Percentiles rank a stretch among this genome's conserved stretches.
phyloP scores from a whole-genome alignment of 2,329 filamentous ascomycete species.

The Botrytis fragariae region DNA sequence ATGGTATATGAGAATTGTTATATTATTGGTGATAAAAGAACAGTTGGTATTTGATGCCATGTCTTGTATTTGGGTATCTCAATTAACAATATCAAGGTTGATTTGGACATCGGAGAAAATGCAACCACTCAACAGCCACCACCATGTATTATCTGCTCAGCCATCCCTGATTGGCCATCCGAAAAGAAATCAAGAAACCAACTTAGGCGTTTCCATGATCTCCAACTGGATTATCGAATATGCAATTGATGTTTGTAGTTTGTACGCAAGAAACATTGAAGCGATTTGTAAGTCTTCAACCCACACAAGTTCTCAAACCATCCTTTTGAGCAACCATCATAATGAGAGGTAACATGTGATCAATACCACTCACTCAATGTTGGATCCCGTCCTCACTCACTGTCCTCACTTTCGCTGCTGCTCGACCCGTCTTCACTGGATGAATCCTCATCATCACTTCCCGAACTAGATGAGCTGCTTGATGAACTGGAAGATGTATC shows the following conservation, averaged over 20 bases:
- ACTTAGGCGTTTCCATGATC: not conserved
- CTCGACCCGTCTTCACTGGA: constrained; percentile 12
- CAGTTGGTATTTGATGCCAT: not conserved
- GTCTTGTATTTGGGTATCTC: constrained; percentile 8
- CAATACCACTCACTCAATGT: not conserved
- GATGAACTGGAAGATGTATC: constrained; percentile 29
- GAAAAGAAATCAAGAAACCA: not conserved
- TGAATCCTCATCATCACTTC: constrained; percentile 18
- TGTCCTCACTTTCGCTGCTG: constrained; percentile 18
- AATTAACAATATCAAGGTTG: not conserved
- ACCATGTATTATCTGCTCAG: not conserved
- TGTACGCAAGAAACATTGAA: not conserved
- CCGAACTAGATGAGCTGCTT: constrained; percentile 27
- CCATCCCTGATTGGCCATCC: not conserved
- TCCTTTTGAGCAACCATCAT: not conserved
- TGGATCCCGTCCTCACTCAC: constrained; percentile 10
- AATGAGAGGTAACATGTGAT: not conserved
- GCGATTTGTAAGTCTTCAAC: not conserved
- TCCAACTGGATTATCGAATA: not conserved
- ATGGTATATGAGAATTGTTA: not conserved
- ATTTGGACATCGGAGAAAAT: not conserved
- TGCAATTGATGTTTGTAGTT: not conserved
- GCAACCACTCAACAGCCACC: not conserved
- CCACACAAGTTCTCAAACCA: not conserved
- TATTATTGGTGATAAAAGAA: not conserved